Percentiles rank a stretch among this genome's conserved stretches.
Conservation (phyloP, 208 protist genomes). For the Wallacemonas sp. region DNA sequence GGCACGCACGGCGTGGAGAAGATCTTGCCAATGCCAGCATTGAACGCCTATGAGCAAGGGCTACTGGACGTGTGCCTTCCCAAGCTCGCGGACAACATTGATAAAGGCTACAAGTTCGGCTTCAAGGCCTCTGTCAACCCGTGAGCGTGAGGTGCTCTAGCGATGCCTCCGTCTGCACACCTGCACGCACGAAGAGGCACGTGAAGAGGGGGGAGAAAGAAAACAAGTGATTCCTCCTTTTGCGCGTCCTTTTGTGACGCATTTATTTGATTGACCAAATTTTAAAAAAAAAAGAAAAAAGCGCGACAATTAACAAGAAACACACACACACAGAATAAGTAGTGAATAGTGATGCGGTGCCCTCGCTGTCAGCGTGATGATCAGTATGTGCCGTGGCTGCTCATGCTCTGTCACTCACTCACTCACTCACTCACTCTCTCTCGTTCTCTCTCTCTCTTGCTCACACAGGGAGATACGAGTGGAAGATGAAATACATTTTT, state of each 20-base stretch:
- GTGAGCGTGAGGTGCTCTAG: no score
- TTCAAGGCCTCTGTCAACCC: constrained; percentile 16
- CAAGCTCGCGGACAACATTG: constrained; percentile 74
- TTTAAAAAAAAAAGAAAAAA: neutral
- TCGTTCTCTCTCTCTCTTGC: constrained; percentile 6
- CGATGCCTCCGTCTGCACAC: no score
- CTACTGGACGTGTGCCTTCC: constrained; percentile 73
- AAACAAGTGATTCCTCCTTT: neutral
- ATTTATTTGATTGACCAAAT: neutral
- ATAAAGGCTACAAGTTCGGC: constrained; percentile 69
- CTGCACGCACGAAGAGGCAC: no score
- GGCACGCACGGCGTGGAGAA: constrained; percentile 74
- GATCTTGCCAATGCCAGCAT: constrained; percentile 56
- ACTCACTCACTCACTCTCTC: neutral
- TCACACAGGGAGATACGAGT: no score
- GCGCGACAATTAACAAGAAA: no score
- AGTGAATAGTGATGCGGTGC: no score
- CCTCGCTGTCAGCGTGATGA: neutral
- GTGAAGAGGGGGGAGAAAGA: neutral
- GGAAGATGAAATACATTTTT: no score
- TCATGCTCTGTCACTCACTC: neutral
- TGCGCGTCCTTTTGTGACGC: no score
- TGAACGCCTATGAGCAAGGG: constrained; percentile 59
- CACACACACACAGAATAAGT: no score
- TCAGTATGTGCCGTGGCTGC: neutral